A percentile compares a stretch with the other conserved stretches of the same genome.
phyloP scores from a whole-genome alignment of 257 asterid genomes.

The Solanum habrochaites region DNA sequence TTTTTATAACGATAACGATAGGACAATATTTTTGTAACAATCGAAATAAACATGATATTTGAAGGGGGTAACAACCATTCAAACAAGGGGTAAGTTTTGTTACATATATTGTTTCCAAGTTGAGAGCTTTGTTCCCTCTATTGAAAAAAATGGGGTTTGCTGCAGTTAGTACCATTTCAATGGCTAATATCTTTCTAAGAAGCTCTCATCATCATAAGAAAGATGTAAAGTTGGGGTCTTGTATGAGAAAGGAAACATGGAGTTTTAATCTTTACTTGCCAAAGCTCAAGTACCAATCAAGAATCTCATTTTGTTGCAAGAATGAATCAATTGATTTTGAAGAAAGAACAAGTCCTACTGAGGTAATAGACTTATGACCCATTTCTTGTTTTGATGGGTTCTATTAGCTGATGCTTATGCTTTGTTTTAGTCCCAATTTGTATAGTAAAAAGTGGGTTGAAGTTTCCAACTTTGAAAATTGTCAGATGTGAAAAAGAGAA shows the following conservation, averaged over 20 bases:
- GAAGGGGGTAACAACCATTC: no score
- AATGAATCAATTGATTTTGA: background rate
- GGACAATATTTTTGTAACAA: no score
- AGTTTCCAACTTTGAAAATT: background rate
- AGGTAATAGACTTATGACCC: background rate
- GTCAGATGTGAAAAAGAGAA: background rate
- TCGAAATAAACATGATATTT: no score
- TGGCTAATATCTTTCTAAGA: background rate
- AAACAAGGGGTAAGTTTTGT: no score
- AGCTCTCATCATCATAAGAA: background rate
- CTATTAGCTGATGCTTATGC: background rate
- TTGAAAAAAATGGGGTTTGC: background rate
- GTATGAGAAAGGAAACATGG: background rate
- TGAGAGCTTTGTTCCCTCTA: background rate
- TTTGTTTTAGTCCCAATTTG: background rate
- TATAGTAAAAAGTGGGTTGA: background rate
- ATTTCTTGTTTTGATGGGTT: background rate
- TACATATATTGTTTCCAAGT: no score
- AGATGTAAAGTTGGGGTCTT: background rate
- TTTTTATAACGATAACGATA: no score
- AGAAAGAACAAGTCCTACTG: constrained; percentile 9
- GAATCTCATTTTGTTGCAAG: background rate
- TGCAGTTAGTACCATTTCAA: background rate
- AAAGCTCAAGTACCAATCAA: background rate
- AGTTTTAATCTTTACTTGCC: background rate